Evolutionary conservation across 1,284 basidiomycete species (phyloP).

Genomic region (Mycena sp.): DNA sequence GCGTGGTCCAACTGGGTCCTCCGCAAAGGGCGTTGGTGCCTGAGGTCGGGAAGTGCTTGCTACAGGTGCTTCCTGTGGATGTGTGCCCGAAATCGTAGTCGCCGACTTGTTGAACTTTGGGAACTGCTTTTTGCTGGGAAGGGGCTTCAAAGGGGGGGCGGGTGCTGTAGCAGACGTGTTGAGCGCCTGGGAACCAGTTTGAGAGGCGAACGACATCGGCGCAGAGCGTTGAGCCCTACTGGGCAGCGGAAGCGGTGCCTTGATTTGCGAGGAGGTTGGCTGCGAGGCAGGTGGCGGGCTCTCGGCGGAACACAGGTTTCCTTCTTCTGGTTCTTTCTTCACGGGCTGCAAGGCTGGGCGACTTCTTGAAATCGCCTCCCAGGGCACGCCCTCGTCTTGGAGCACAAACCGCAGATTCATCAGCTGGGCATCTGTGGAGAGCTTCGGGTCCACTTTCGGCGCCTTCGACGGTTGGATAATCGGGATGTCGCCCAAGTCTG

Average conservation of each 20-base stretch:
- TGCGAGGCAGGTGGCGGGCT: not conserved
- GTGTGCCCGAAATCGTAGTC: not conserved
- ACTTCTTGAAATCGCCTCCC: constrained; percentile 24
- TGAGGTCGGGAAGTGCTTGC: not conserved
- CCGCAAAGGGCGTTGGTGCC: too few species aligned
- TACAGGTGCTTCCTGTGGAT: not conserved
- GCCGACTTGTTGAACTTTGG: constrained; percentile 11
- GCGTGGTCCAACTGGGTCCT: too few species aligned
- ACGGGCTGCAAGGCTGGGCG: constrained; percentile 1
- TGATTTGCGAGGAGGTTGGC: not conserved
- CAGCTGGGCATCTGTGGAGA: constrained; percentile 36
- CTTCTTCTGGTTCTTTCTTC: not conserved
- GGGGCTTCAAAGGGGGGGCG: not conserved
- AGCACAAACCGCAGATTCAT: constrained; percentile 37
- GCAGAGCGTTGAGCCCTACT: not conserved
- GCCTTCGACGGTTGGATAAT: constrained; percentile 25
- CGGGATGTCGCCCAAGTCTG: constrained; percentile 36
- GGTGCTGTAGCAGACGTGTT: not conserved
- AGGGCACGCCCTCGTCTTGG: constrained; percentile 24
- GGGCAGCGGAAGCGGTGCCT: not conserved
- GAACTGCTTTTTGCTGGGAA: constrained; percentile 19
- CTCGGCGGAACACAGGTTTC: not conserved
- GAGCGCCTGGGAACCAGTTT: not conserved
- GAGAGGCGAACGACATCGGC: too few species aligned
- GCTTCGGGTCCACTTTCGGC: constrained; percentile 26